Percentiles rank a stretch among this genome's conserved stretches.
Evolutionary conservation across 371 early-diverging fungal genomes (phyloP).

Genomic region (Zychaea mexicana): DNA sequence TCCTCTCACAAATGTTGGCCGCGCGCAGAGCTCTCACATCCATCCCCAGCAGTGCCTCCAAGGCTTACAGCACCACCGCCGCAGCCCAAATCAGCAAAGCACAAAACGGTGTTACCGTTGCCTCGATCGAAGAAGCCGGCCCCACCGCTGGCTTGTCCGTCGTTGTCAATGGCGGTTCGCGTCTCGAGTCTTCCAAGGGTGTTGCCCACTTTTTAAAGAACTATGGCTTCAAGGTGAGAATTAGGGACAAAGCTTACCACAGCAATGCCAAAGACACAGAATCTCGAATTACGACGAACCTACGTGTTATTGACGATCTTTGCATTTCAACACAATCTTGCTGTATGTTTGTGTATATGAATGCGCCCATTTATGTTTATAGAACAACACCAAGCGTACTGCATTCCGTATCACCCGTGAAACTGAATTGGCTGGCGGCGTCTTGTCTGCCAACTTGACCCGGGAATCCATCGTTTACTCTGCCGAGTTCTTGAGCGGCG

Average conservation of each 20-base stretch:
- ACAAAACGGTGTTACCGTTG: constrained; percentile 64
- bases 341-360: no score
- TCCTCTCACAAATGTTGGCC: constrained; percentile 48
- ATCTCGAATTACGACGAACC: no score
- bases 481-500: constrained; percentile 89
- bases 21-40: constrained; percentile 66
- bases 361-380: no score
- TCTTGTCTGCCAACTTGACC: constrained; percentile 76
- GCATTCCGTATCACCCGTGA: constrained; percentile 90
- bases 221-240: constrained; percentile 86
- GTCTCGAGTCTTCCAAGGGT: constrained; percentile 83
- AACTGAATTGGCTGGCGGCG: constrained; percentile 91
- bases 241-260: no score
- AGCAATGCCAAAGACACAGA: no score
- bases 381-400: constrained; percentile 84
- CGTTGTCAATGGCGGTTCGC: constrained; percentile 88
- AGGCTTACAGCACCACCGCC: constrained; percentile 63
- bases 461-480: constrained; percentile 86
- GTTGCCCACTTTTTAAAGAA: constrained; percentile 91
- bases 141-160: constrained; percentile 84
- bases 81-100: constrained; percentile 44
- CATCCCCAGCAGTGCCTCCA: constrained; percentile 52
- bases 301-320: no score
- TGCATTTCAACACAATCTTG: no score
- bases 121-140: constrained; percentile 61